Conservation (phyloP, 768 basidiomycete genomes). For the Lentinus tigrinus region DNA sequence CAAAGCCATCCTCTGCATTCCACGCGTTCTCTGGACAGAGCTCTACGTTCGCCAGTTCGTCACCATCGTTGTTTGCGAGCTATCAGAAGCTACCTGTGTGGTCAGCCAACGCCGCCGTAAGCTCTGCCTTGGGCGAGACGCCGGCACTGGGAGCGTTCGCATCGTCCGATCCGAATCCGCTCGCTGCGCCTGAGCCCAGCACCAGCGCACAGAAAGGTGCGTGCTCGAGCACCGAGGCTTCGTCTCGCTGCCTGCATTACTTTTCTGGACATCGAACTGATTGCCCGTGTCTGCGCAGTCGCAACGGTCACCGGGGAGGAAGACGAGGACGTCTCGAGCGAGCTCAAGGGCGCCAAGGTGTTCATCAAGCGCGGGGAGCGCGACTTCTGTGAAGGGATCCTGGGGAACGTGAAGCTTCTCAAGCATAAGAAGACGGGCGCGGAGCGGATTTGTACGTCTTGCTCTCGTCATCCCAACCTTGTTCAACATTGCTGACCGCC, state of each 20-base stretch:
- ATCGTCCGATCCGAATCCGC: constrained; percentile 4
- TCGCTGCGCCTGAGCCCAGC: constrained; percentile 18
- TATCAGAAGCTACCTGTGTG: constrained; percentile 4
- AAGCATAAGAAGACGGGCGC: constrained; percentile 39
- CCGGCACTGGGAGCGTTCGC: background rate
- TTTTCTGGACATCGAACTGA: background rate
- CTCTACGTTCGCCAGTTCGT: constrained; percentile 15
- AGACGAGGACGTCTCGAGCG: constrained; percentile 52
- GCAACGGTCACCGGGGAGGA: constrained; percentile 58
- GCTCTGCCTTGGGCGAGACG: background rate
- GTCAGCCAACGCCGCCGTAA: background rate
- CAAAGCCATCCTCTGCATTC: constrained; percentile 25
- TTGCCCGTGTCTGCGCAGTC: background rate
- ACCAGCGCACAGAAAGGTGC: constrained; percentile 13
- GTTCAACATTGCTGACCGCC: constrained; percentile 3
- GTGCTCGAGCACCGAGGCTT: background rate
- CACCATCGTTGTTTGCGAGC: background rate
- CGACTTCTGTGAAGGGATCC: constrained; percentile 58
- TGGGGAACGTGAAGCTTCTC: constrained; percentile 61
- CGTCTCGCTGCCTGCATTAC: too few relatives aligned
- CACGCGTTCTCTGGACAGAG: constrained; percentile 20
- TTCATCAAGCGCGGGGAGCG: constrained; percentile 54
- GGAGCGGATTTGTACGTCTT: constrained; percentile 50
- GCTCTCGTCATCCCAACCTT: background rate
- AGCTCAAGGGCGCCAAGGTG: constrained; percentile 61